Conservation (phyloP, 257 asterid species). For the Plectranthus barbatus region DNA sequence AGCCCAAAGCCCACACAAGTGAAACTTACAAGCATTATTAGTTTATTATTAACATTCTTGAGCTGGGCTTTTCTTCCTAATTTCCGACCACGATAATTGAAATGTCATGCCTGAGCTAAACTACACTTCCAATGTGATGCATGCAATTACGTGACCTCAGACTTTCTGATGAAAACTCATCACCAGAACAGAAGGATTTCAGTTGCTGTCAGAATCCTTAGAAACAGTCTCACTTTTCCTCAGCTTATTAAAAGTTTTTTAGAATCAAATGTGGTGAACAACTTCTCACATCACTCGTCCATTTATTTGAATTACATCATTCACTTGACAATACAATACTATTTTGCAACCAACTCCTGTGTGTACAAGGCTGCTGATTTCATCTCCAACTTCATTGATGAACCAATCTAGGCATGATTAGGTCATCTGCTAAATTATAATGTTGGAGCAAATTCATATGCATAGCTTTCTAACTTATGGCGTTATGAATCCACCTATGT, state of each 20-base stretch:
- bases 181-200: background rate
- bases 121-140: background rate
- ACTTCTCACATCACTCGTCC: background rate
- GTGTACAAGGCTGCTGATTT: background rate
- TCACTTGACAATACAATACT: background rate
- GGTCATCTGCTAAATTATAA: background rate
- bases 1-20: background rate
- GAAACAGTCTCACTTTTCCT: background rate
- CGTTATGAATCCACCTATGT: background rate
- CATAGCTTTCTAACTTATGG: background rate
- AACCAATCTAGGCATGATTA: conserved; percentile 1
- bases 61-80: background rate
- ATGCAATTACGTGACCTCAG: background rate
- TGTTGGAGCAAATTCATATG: background rate
- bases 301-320: background rate
- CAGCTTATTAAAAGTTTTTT: background rate
- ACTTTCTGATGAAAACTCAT: too few species aligned
- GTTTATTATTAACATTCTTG: background rate
- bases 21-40: background rate
- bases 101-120: background rate
- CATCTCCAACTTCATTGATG: background rate
- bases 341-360: background rate
- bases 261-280: background rate
- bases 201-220: background rate
- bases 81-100: background rate